These are phyloP conservation scores for Purpureocillium lavendulum DNA, from an alignment of 2,329 filamentous ascomycete species.

Conservation along the genomic window DNA sequence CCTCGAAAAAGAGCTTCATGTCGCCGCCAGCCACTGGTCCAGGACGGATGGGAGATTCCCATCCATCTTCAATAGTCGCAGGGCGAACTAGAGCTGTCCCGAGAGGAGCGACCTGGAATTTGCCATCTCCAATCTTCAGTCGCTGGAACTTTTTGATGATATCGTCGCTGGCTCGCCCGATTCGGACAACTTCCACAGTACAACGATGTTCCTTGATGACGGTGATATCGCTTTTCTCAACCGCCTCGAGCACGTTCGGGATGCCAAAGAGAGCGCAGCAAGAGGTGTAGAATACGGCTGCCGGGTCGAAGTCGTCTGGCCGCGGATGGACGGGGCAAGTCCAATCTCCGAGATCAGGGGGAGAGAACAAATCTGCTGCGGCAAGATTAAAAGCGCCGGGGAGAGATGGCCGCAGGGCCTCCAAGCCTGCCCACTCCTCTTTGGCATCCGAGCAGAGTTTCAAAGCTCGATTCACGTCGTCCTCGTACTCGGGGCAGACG, in stretches of 20 bases:
- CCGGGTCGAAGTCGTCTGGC: slow-evolving; percentile 32
- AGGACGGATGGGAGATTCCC: slow-evolving; percentile 24
- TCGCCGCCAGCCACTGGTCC: slow-evolving; percentile 10
- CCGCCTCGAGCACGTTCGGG: slow-evolving; percentile 19
- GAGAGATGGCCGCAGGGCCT: slow-evolving; percentile 41
- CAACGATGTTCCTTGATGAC: slow-evolving; percentile 40
- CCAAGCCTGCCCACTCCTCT: slow-evolving; percentile 55
- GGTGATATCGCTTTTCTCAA: slow-evolving; percentile 12
- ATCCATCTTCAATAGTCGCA: slow-evolving; percentile 38
- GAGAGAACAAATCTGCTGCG: slow-evolving; percentile 58
- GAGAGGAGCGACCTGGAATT: slow-evolving; percentile 27
- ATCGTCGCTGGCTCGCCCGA: slow-evolving; percentile 36
- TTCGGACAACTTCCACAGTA: slow-evolving; percentile 51
- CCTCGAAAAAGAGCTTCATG: slow-evolving; percentile 58
- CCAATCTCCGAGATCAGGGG: slow-evolving; percentile 20
- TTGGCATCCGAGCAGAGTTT: slow-evolving; percentile 58
- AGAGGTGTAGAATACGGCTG: slow-evolving; percentile 33
- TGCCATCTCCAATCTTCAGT: slow-evolving; percentile 23
- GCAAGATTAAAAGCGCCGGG: slow-evolving; percentile 79
- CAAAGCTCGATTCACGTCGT: slow-evolving; percentile 59
- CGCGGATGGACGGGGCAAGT: slow-evolving; percentile 15
- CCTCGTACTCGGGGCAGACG: slow-evolving; percentile 73
- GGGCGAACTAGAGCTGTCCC: slow-evolving; percentile 37
- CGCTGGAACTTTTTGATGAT: slow-evolving; percentile 33
- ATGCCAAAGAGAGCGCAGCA: slow-evolving; percentile 32